Base-by-base conservation (phyloP, 495 filamentous ascomycete genomes). In the Evansstolkia leycettana region DNA sequence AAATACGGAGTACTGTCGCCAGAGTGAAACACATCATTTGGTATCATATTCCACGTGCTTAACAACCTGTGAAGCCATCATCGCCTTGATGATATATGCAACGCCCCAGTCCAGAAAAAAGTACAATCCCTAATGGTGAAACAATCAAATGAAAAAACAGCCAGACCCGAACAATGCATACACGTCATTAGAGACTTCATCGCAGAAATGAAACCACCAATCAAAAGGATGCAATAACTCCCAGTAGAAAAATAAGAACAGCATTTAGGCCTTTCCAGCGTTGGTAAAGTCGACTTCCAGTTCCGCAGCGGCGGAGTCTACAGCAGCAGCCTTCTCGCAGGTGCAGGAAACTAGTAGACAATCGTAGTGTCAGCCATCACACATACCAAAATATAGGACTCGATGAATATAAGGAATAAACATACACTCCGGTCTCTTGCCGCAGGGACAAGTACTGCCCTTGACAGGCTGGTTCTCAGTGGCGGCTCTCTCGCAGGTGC, bases 241-340 rank as follows among this genome's bases (percentile, higher is more conserved):
- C 32, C 34, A 12, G 13, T 33, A 17, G 33, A 39, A 37, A 31
- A 17, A 28, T 19, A 30, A 42, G 23, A 31, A 33, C 28, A 20
- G 33, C 16, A 40, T 23, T 8, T 25, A 38, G n/a, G n/a, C n/a
- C n/a, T n/a, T n/a, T n/a, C 38, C 31, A 14, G 8, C 10, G 40
- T 78, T 82, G 25, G 84, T 93, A 57, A 89, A 90, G 50, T 93
- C 84, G 31, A 65, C 78, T 72, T 93, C 85, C 45, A 36, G 68
- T 38, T 24, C 60, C 62, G 40, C 69, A 10, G 56, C 43, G 14
- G 57, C 56, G 17, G 58, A 52, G 20, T 66, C 60, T 11, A 63
- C 65, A 36, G 69, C 70, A 25, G 65, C 50, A 6, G 74, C 80
- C 47, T 80, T 86, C 59, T 84, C 81, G 56, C 86, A 94, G 9